Conservation (phyloP, 2,329 filamentous ascomycete species). For the Magnaporthales sp. region DNA sequence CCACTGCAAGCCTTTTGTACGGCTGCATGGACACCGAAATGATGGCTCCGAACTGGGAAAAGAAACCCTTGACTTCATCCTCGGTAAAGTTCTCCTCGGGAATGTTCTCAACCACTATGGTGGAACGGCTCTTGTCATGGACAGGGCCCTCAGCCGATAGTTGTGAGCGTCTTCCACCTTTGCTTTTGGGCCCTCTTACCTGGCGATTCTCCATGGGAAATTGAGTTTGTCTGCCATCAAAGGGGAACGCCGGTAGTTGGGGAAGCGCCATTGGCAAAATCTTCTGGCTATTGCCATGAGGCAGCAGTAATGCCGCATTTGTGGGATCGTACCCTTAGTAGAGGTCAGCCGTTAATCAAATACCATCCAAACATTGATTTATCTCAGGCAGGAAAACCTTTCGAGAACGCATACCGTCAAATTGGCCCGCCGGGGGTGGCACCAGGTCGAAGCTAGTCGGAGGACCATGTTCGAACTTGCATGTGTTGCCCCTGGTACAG, state of each 20-base stretch:
- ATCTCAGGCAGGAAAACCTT: background rate
- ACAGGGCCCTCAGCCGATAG: conserved; percentile 59
- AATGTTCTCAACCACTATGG: conserved; percentile 70
- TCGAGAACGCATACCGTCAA: background rate
- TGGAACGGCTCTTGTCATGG: conserved; percentile 52
- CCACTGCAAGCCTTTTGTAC: conserved; percentile 57
- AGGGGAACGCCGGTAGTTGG: background rate
- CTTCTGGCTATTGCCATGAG: conserved; percentile 5
- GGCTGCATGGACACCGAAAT: conserved; percentile 55
- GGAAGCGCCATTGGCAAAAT: conserved; percentile 5
- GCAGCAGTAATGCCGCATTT: conserved; percentile 30
- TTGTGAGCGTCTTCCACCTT: conserved; percentile 23
- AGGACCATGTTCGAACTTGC: conserved; percentile 58
- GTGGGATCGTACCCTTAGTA: conserved; percentile 49
- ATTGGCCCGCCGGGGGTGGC: background rate
- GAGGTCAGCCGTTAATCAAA: conserved; percentile 4
- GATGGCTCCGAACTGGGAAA: conserved; percentile 62
- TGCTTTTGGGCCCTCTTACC: background rate
- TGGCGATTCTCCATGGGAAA: background rate
- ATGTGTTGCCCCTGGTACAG: conserved; percentile 58
- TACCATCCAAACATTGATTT: background rate
- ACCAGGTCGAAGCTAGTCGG: background rate
- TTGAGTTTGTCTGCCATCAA: conserved; percentile 5
- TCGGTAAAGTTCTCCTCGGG: conserved; percentile 63
- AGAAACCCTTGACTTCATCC: conserved; percentile 57